phyloP scores from a whole-genome alignment of 2,329 filamentous ascomycete species.

The Erysiphe pulchra region DNA sequence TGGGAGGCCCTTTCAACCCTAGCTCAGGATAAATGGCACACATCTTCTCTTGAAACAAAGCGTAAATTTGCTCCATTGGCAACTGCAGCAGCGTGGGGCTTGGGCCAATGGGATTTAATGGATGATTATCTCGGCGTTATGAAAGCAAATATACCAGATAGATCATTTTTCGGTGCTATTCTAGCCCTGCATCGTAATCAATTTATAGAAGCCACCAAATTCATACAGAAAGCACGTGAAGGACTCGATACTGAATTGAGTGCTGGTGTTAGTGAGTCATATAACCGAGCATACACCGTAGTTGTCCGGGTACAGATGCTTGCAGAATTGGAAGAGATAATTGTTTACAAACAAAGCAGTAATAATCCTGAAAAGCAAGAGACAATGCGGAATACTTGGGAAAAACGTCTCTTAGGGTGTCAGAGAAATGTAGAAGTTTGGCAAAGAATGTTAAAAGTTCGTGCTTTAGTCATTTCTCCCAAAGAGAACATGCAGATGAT shows the following conservation, averaged over 20 bases:
- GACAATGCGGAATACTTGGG: conserved; percentile 85
- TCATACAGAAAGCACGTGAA: conserved; percentile 78
- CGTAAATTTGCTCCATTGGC: conserved; percentile 79
- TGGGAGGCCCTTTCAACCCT: conserved; percentile 83
- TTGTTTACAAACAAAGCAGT: conserved; percentile 78
- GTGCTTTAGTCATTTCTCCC: conserved; percentile 74
- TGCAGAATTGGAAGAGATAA: conserved; percentile 92
- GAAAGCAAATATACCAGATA: conserved; percentile 77
- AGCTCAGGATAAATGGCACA: conserved; percentile 81
- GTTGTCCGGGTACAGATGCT: conserved; percentile 98
- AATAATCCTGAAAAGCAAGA: conserved; percentile 64
- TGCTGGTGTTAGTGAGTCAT: conserved; percentile 90
- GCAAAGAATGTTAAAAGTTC: conserved; percentile 91
- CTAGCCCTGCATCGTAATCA: conserved; percentile 86
- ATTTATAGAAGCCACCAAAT: conserved; percentile 69
- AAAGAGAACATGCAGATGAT: conserved; percentile 96
- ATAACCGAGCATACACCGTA: conserved; percentile 92
- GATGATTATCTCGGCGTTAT: conserved; percentile 89
- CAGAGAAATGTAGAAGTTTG: conserved; percentile 95
- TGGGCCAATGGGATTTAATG: conserved; percentile 96
- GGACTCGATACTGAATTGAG: conserved; percentile 88
- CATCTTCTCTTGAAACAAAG: conserved; percentile 66
- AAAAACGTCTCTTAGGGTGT: conserved; percentile 77
- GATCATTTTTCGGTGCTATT: conserved; percentile 94
- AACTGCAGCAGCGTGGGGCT: conserved; percentile 85